phyloP scores from a whole-genome alignment of 225 moss, liverwort and hornwort species.

The Polytrichum formosum region DNA sequence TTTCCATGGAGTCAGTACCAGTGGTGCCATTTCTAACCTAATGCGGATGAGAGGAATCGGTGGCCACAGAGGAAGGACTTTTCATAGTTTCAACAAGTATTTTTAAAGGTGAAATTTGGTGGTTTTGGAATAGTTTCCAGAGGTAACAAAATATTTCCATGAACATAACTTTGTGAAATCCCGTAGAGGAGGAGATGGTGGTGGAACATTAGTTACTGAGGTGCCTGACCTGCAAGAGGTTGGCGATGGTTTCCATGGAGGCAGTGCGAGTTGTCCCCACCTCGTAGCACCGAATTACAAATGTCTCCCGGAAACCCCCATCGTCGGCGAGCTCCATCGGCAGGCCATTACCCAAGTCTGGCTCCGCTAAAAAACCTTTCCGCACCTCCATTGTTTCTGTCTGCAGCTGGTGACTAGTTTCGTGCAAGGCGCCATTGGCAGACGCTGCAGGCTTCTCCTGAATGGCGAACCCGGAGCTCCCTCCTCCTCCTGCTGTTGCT shows the following conservation, averaged over 20 bases:
- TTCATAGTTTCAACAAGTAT: too few relatives aligned
- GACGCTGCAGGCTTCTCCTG: not conserved
- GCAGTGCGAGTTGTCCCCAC: conserved; percentile 34
- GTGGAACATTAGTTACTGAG: too few relatives aligned
- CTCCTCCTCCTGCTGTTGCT: not conserved
- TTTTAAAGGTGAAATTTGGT: too few relatives aligned
- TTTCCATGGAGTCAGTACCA: too few relatives aligned
- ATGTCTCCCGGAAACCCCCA: conserved; percentile 24
- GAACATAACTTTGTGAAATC: too few relatives aligned
- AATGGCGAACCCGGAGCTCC: not conserved
- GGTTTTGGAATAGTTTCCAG: too few relatives aligned
- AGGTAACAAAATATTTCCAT: too few relatives aligned
- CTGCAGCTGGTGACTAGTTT: too few relatives aligned
- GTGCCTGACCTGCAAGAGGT: conserved; percentile 27
- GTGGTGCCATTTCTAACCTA: too few relatives aligned
- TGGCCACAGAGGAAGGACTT: too few relatives aligned
- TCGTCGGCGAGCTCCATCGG: conserved; percentile 12
- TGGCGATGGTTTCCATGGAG: conserved; percentile 35
- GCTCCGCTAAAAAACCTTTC: not conserved
- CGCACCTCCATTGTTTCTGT: not conserved
- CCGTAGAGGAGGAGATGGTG: too few relatives aligned
- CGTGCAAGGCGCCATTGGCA: conserved; percentile 1
- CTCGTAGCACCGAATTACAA: conserved; percentile 34
- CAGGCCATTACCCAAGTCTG: not conserved
- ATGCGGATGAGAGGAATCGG: too few relatives aligned